phyloP scores from a whole-genome alignment of 2,329 filamentous ascomycete genomes.

The Penicillium sp. region DNA sequence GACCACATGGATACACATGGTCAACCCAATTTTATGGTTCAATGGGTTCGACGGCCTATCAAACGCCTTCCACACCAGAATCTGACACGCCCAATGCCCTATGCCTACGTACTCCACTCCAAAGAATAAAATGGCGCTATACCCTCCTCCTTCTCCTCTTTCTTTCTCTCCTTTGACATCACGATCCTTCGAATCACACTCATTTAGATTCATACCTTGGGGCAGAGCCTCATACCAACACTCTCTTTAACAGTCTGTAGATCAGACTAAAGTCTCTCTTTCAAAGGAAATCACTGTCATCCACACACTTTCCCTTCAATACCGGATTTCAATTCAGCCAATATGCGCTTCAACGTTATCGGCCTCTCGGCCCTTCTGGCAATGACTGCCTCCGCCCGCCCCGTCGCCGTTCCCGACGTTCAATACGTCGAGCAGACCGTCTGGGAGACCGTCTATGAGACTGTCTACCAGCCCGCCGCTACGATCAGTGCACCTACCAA shows the following conservation, averaged over 20 bases:
- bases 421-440: neutral
- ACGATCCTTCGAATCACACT: slow-evolving; percentile 12
- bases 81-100: slow-evolving; percentile 3
- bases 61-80: neutral
- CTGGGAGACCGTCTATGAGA: slow-evolving; percentile 11
- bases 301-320: neutral
- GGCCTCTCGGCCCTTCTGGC: slow-evolving; percentile 12
- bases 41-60: neutral
- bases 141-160: neutral
- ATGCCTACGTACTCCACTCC: neutral
- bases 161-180: slow-evolving; percentile 1
- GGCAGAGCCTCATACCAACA: slow-evolving; percentile 7
- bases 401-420: slow-evolving; percentile 6
- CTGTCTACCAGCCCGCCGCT: neutral
- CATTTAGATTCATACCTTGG: slow-evolving; percentile 6
- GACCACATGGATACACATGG: slow-evolving; percentile 6
- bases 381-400: slow-evolving; percentile 11
- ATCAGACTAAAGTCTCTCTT: slow-evolving; percentile 8
- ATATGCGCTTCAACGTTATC: slow-evolving; percentile 15
- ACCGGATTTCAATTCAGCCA: slow-evolving; percentile 2
- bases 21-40: neutral
- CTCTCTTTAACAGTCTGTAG: slow-evolving; percentile 12
- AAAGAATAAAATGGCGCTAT: slow-evolving; percentile 9
- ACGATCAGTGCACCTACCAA: neutral
- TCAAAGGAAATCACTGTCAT: neutral